Evolutionary conservation across 2,329 filamentous ascomycete species (phyloP).

Genomic region (Neofusicoccum cordaticola): DNA sequence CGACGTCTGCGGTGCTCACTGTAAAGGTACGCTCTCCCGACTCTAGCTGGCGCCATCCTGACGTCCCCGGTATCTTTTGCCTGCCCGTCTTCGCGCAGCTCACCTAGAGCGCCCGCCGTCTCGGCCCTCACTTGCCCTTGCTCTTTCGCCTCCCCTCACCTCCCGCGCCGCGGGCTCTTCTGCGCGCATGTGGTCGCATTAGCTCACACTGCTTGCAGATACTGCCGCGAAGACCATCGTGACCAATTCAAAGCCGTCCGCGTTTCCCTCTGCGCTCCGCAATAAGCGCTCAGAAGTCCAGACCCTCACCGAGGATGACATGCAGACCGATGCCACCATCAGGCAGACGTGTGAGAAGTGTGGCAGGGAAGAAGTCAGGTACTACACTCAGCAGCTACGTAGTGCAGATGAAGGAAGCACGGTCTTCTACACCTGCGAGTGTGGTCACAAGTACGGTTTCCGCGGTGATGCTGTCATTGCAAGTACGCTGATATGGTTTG

Average conservation of each 20-base stretch:
- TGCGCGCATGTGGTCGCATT: background rate
- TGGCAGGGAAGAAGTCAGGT: slow-evolving; percentile 77
- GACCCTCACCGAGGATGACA: slow-evolving; percentile 72
- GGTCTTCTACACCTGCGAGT: slow-evolving; percentile 85
- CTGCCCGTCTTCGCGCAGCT: background rate
- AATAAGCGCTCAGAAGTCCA: slow-evolving; percentile 86
- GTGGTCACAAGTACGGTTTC: slow-evolving; percentile 70
- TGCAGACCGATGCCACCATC: slow-evolving; percentile 69
- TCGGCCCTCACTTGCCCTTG: background rate
- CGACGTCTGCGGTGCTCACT: slow-evolving; percentile 81
- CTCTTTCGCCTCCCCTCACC: background rate
- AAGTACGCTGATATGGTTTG: slow-evolving; percentile 17
- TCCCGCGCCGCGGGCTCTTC: background rate
- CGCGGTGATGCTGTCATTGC: background rate
- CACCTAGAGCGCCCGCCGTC: background rate
- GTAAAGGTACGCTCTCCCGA: slow-evolving; percentile 62
- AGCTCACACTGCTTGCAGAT: slow-evolving; percentile 48
- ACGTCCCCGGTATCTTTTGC: background rate
- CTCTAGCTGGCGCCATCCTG: background rate
- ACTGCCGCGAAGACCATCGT: slow-evolving; percentile 71
- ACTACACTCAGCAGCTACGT: slow-evolving; percentile 79
- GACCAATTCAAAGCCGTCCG: slow-evolving; percentile 81
- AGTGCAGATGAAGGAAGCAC: slow-evolving; percentile 95
- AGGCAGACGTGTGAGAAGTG: slow-evolving; percentile 76
- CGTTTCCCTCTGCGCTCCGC: slow-evolving; percentile 86